Evolutionary conservation across 345 rosid genomes (phyloP).

Genomic region (Aegle marmelos): DNA sequence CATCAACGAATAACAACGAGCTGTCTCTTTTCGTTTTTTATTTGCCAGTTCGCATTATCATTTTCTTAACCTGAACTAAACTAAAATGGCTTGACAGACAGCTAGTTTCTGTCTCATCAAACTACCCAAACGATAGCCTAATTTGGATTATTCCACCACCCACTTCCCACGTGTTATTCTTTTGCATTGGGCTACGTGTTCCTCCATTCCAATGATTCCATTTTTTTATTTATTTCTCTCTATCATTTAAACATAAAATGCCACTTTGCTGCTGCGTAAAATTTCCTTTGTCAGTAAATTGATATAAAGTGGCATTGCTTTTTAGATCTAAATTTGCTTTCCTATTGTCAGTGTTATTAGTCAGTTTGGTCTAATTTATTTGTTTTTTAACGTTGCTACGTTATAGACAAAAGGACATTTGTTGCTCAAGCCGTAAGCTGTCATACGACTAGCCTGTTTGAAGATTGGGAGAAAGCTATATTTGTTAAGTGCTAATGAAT

Average conservation of each 20-base stretch:
- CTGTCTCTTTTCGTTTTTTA: not conserved
- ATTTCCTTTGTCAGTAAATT: too few relatives aligned
- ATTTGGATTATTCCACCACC: not conserved
- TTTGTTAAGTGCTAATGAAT: too few relatives aligned
- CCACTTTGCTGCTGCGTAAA: too few relatives aligned
- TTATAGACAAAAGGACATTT: too few relatives aligned
- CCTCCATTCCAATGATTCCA: not conserved
- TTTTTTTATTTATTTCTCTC: too few relatives aligned
- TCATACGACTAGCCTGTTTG: too few relatives aligned
- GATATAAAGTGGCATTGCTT: too few relatives aligned
- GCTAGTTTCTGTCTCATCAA: not conserved
- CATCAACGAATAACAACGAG: not conserved
- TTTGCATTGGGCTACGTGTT: not conserved
- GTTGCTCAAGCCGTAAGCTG: too few relatives aligned
- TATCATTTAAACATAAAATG: too few relatives aligned
- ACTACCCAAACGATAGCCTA: not conserved
- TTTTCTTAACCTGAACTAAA: not conserved
- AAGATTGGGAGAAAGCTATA: too few relatives aligned
- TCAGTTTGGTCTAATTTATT: not conserved
- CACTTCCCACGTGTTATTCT: not conserved
- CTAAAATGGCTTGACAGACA: not conserved
- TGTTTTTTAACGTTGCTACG: too few relatives aligned
- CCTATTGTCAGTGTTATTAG: not conserved
- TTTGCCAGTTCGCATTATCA: not conserved
- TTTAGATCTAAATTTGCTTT: not conserved